Evolutionary conservation across 805 yeast species (phyloP).

Genomic region (Lipomyces chichibuensis): DNA sequence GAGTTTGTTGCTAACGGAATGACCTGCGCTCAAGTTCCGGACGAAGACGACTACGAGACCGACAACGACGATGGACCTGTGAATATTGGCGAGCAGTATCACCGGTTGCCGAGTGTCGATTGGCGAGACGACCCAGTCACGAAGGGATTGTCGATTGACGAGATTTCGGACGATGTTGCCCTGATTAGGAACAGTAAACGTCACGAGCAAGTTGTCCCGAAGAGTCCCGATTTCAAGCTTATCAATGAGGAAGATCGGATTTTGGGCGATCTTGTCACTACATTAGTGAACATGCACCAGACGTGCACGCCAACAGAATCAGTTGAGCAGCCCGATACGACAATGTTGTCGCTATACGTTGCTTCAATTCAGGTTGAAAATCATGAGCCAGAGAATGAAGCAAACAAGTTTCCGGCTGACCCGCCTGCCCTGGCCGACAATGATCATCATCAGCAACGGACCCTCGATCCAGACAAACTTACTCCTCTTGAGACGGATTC

Average conservation of each 20-base stretch:
- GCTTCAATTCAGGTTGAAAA: slow-evolving; percentile 14
- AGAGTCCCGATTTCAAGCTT: slow-evolving; percentile 4
- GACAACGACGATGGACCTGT: background rate
- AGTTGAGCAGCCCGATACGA: slow-evolving; percentile 2
- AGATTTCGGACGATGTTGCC: background rate
- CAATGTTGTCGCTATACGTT: slow-evolving; percentile 7
- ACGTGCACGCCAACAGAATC: background rate
- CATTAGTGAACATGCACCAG: background rate
- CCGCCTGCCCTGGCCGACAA: background rate
- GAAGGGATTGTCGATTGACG: background rate
- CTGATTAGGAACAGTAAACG: background rate
- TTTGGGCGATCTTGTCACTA: background rate
- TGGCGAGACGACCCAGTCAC: background rate
- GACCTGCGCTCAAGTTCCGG: background rate
- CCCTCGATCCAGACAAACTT: background rate
- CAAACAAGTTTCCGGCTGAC: slow-evolving; percentile 1
- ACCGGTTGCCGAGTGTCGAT: background rate
- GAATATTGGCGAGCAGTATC: background rate
- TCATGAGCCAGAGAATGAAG: background rate
- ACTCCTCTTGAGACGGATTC: background rate
- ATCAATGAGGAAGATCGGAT: background rate
- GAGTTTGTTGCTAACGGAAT: background rate
- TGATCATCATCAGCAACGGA: background rate
- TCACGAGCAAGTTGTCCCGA: background rate
- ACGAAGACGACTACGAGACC: background rate